A percentile compares a stretch with the other conserved stretches of the same genome.
phyloP scores from a whole-genome alignment of 75 land plant genomes.

The Isoetes taiwanensis region DNA sequence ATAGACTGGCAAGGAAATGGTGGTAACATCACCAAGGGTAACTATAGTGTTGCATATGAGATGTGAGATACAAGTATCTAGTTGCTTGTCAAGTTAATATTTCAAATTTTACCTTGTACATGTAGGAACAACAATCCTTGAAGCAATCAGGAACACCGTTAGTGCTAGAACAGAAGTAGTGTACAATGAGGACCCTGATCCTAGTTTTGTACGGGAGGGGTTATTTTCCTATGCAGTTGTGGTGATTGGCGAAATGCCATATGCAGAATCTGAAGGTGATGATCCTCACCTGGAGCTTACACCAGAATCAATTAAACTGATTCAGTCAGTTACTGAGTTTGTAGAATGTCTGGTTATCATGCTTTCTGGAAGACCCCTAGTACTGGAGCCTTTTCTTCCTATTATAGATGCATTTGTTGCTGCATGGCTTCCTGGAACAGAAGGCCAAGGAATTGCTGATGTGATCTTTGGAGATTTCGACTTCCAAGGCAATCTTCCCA shows the following conservation, averaged over 20 bases:
- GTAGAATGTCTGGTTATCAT: no score
- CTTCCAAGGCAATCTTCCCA: slow-evolving; percentile 48
- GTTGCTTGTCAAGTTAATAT: no score
- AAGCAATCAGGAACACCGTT: slow-evolving; percentile 47
- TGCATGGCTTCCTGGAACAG: no score
- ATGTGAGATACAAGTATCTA: no score
- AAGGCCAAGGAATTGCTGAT: slow-evolving; percentile 55
- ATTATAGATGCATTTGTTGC: no score
- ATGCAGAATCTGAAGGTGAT: slow-evolving; percentile 55
- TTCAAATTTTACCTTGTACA: not conserved
- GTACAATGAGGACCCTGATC: slow-evolving; percentile 36
- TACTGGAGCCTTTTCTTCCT: no score
- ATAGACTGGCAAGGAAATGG: slow-evolving; percentile 37
- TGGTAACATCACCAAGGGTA: slow-evolving; percentile 33
- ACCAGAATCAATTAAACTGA: no score
- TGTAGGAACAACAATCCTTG: slow-evolving; percentile 72
- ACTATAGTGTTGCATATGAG: no score
- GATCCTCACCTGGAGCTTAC: no score
- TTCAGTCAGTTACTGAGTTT: no score
- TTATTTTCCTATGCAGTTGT: slow-evolving; percentile 56
- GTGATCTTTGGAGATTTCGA: slow-evolving; percentile 65
- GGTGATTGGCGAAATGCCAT: slow-evolving; percentile 65
- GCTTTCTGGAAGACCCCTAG: no score
- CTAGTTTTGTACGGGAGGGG: slow-evolving; percentile 17
- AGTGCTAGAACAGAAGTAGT: slow-evolving; percentile 44